Percentiles rank a stretch among this genome's conserved stretches.
Conservation (phyloP, 352 stramenopile species). For the Globisporangium mamillatum region DNA sequence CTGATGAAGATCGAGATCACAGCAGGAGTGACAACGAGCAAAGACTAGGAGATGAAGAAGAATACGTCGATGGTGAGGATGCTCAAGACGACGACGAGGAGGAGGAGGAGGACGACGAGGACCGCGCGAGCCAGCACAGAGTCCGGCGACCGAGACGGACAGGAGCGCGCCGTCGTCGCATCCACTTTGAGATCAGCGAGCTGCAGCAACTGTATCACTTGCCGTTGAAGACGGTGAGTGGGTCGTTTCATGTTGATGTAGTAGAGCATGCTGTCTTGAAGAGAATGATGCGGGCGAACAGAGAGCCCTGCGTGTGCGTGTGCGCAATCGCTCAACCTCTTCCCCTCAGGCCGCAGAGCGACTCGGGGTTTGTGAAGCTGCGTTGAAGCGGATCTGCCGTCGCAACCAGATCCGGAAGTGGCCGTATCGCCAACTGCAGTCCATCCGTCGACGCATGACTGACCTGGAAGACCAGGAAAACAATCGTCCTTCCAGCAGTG, state of each 20-base stretch:
- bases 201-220: constrained; percentile 70
- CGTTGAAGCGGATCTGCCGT: constrained; percentile 79
- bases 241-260: not conserved
- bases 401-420: constrained; percentile 69
- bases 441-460: constrained; percentile 46
- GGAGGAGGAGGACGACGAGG: not conserved
- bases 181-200: constrained; percentile 56
- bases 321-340: constrained; percentile 19
- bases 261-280: not conserved
- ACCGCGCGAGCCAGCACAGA: not conserved
- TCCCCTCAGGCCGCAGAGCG: constrained; percentile 46
- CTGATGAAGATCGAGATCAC: not conserved
- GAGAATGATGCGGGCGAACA: not conserved
- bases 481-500: not conserved
- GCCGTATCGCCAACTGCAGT: constrained; percentile 71
- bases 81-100: not conserved
- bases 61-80: not conserved
- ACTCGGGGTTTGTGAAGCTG: constrained; percentile 72
- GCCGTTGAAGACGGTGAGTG: constrained; percentile 62
- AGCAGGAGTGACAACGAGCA: not conserved
- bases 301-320: not conserved
- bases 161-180: constrained; percentile 24
- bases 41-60: not conserved
- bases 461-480: constrained; percentile 25
- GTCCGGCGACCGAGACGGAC: not conserved